Percentiles rank a stretch among this genome's conserved stretches.
Evolutionary conservation across 2,329 filamentous ascomycete genomes (phyloP).

Genomic region (Ascochyta clinopodiicola): DNA sequence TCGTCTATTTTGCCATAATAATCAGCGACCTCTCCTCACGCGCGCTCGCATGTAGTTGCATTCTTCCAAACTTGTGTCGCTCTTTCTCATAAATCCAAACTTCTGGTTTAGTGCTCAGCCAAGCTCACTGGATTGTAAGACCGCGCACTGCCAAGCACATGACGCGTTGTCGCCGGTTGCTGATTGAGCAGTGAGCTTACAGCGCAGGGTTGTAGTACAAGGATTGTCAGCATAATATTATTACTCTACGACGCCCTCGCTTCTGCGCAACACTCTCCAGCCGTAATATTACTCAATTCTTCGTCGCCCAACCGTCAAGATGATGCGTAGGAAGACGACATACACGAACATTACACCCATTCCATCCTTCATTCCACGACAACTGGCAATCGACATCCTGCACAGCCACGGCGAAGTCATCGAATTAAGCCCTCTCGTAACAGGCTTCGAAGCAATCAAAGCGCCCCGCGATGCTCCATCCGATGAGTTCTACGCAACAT

Average conservation of each 20-base stretch:
- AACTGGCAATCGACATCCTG: slow-evolving; percentile 75
- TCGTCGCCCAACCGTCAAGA: slow-evolving; percentile 29
- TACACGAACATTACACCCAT: slow-evolving; percentile 75
- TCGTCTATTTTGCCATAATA: neutral
- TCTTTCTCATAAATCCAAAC: neutral
- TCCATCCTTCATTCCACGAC: slow-evolving; percentile 72
- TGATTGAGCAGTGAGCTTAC: slow-evolving; percentile 11
- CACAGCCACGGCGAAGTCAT: slow-evolving; percentile 75
- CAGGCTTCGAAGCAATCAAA: slow-evolving; percentile 67
- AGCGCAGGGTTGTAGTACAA: slow-evolving; percentile 11
- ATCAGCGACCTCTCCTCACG: neutral
- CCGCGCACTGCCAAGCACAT: slow-evolving; percentile 12
- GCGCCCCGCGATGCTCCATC: slow-evolving; percentile 71
- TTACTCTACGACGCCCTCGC: slow-evolving; percentile 3
- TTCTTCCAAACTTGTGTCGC: neutral
- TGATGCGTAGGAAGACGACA: slow-evolving; percentile 64
- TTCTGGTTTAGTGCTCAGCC: neutral
- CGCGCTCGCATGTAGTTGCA: neutral
- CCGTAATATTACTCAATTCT: neutral
- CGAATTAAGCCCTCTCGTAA: slow-evolving; percentile 72
- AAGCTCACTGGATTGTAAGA: slow-evolving; percentile 1
- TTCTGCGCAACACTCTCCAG: neutral
- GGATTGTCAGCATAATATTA: slow-evolving; percentile 16
- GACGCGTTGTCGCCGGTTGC: slow-evolving; percentile 10
- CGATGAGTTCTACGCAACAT: slow-evolving; percentile 75